A percentile compares a stretch with the other conserved stretches of the same genome.
phyloP scores from a whole-genome alignment of 2,329 filamentous ascomycete species.

The Lecanosticta acicola region DNA sequence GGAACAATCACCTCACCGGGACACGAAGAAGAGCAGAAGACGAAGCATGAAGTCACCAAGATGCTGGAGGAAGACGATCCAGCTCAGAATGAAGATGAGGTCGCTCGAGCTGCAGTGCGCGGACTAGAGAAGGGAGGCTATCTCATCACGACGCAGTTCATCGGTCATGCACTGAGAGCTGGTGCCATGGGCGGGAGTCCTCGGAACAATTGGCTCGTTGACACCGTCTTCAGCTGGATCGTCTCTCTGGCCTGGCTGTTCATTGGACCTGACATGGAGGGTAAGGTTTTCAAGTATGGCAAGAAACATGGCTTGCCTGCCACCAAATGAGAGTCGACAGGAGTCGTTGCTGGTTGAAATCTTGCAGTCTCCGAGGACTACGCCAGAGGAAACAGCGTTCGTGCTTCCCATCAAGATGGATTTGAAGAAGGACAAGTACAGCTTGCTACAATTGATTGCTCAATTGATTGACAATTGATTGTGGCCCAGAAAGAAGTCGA shows the following conservation, averaged over 20 bases:
- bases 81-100: constrained; percentile 69
- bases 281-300: constrained; percentile 54
- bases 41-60: constrained; percentile 75
- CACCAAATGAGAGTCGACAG: not conserved
- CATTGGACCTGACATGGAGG: constrained; percentile 52
- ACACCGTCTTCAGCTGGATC: constrained; percentile 52
- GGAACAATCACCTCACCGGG: constrained; percentile 77
- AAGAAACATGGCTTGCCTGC: constrained; percentile 44
- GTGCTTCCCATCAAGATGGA: no score
- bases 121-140: constrained; percentile 78
- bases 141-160: constrained; percentile 66
- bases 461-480: no score
- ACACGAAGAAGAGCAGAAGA: constrained; percentile 65
- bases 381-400: no score
- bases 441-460: no score
- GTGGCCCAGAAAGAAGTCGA: no score
- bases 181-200: constrained; percentile 48
- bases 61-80: constrained; percentile 78
- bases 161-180: constrained; percentile 68
- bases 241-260: constrained; percentile 52
- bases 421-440: no score
- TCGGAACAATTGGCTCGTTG: constrained; percentile 48
- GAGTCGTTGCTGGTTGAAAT: not conserved
- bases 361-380: no score
- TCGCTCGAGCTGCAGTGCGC: constrained; percentile 63